A percentile compares a stretch with the other conserved stretches of the same genome.
Evolutionary conservation across 75 land plant species (phyloP).

Genomic region (Isoetes taiwanensis): DNA sequence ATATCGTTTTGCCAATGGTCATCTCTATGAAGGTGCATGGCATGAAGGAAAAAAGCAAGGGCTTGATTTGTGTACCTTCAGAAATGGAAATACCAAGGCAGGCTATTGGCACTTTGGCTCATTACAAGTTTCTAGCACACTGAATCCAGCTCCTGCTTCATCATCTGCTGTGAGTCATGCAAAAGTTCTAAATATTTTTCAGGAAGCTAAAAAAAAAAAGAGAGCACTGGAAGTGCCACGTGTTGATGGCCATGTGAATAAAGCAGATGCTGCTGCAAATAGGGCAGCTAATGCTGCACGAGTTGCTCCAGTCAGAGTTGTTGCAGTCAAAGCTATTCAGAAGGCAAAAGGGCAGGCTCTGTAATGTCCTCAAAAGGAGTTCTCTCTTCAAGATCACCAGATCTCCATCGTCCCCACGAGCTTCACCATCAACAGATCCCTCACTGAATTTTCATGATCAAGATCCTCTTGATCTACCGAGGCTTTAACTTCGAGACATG

Average conservation of each 20-base stretch:
- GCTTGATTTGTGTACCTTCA: not conserved
- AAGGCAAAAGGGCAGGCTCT: too few species aligned
- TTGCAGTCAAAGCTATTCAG: too few species aligned
- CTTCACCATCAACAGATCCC: too few species aligned
- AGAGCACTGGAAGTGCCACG: slow-evolving; percentile 57
- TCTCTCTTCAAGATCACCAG: too few species aligned
- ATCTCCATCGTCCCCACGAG: too few species aligned
- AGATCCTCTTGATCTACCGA: too few species aligned
- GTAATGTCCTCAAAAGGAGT: too few species aligned
- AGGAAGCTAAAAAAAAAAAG: slow-evolving; percentile 44
- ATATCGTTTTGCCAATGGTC: slow-evolving; percentile 3
- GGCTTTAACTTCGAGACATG: too few species aligned
- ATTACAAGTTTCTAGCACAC: not conserved
- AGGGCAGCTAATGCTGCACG: slow-evolving; percentile 90
- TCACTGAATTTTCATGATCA: too few species aligned
- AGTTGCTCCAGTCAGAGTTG: slow-evolving; percentile 91
- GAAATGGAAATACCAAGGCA: not conserved
- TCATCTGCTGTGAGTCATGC: slow-evolving; percentile 4
- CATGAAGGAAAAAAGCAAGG: slow-evolving; percentile 2
- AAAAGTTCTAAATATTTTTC: slow-evolving; percentile 1
- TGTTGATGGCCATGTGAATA: slow-evolving; percentile 83
- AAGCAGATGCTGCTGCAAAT: slow-evolving; percentile 71
- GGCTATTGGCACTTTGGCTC: slow-evolving; percentile 2
- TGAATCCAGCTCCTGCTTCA: slow-evolving; percentile 6
- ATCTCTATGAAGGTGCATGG: slow-evolving; percentile 2